These are phyloP conservation scores for Starmerella asiatica DNA, from an alignment of 805 yeast genomes.

Conservation along the genomic window DNA sequence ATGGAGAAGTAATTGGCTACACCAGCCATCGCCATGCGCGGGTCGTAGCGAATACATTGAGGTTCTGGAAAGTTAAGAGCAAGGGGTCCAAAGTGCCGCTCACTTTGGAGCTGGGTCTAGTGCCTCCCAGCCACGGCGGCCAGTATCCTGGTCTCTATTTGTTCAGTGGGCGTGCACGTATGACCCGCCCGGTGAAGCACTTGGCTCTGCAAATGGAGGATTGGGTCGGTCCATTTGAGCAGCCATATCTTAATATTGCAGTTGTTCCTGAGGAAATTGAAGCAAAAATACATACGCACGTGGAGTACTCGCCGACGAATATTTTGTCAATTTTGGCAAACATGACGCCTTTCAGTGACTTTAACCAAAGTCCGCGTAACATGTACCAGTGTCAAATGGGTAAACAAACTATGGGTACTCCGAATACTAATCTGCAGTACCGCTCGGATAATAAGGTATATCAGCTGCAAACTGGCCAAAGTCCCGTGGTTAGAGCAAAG, in stretches of 20 bases:
- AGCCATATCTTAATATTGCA: slow-evolving; percentile 91
- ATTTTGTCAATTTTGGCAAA: slow-evolving; percentile 89
- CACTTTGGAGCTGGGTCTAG: slow-evolving; percentile 84
- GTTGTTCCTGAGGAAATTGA: slow-evolving; percentile 86
- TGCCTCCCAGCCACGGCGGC: slow-evolving; percentile 90
- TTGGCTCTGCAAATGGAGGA: slow-evolving; percentile 73
- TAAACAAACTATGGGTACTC: slow-evolving; percentile 99
- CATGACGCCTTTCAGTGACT: slow-evolving; percentile 94
- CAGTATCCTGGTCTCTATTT: slow-evolving; percentile 93
- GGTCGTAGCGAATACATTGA: slow-evolving; percentile 73
- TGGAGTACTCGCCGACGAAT: slow-evolving; percentile 89
- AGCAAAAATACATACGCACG: slow-evolving; percentile 72
- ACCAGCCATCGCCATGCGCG: slow-evolving; percentile 79
- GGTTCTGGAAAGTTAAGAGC: slow-evolving; percentile 68
- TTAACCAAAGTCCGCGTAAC: slow-evolving; percentile 97
- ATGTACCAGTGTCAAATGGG: slow-evolving; percentile 99
- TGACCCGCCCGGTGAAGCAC: slow-evolving; percentile 92
- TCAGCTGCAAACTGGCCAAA: slow-evolving; percentile 87
- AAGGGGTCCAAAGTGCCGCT: slow-evolving; percentile 54
- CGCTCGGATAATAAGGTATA: slow-evolving; percentile 92
- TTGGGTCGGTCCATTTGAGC: slow-evolving; percentile 94
- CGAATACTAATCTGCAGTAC: slow-evolving; percentile 87
- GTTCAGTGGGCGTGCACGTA: slow-evolving; percentile 85
- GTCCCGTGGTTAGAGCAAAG: slow-evolving; percentile 90
- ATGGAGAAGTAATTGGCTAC: slow-evolving; percentile 90